These are phyloP conservation scores for Beauveria rudraprayagi DNA, from an alignment of 2,329 filamentous ascomycete genomes.

Conservation along the genomic window DNA sequence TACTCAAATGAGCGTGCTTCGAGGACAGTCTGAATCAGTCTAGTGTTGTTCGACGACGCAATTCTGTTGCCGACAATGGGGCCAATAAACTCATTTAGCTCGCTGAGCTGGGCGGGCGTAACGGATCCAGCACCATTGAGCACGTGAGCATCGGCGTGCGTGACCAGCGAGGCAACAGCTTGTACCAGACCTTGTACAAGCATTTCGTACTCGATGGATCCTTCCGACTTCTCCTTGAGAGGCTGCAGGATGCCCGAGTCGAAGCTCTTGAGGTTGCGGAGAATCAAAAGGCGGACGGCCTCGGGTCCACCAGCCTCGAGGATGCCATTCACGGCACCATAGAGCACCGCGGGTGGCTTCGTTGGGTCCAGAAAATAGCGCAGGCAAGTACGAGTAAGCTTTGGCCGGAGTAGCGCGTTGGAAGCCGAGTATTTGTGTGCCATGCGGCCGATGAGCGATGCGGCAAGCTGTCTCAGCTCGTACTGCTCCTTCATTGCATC, in stretches of 20 bases:
- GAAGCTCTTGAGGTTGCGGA: conserved; percentile 48
- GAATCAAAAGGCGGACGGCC: conserved; percentile 46
- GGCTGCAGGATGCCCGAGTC: conserved; percentile 46
- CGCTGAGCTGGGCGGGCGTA: conserved; percentile 31
- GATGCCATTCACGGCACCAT: conserved; percentile 77
- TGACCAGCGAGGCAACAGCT: conserved; percentile 38
- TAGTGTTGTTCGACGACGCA: conserved; percentile 35
- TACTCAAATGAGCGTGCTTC: conserved; percentile 48
- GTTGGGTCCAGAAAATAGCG: conserved; percentile 86
- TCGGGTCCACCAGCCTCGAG: conserved; percentile 64
- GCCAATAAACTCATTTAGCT: conserved; percentile 48
- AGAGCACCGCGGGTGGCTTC: conserved; percentile 76
- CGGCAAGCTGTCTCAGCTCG: conserved; percentile 74
- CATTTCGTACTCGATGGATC: conserved; percentile 45
- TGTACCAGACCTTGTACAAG: conserved; percentile 49
- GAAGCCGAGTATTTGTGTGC: conserved; percentile 72
- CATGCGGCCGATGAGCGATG: conserved; percentile 71
- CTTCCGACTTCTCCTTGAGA: conserved; percentile 42
- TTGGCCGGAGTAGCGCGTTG: conserved; percentile 75
- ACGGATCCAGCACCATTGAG: conserved; percentile 28
- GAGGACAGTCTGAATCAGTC: conserved; percentile 42
- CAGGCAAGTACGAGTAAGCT: conserved; percentile 85
- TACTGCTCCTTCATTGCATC: conserved; percentile 59
- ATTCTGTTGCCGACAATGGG: conserved; percentile 45
- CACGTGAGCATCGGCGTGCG: conserved; percentile 27